Percentiles rank a stretch among this genome's conserved stretches.
Conservation (phyloP, 2,329 filamentous ascomycete genomes). For the Pseudogymnoascus sp. region DNA sequence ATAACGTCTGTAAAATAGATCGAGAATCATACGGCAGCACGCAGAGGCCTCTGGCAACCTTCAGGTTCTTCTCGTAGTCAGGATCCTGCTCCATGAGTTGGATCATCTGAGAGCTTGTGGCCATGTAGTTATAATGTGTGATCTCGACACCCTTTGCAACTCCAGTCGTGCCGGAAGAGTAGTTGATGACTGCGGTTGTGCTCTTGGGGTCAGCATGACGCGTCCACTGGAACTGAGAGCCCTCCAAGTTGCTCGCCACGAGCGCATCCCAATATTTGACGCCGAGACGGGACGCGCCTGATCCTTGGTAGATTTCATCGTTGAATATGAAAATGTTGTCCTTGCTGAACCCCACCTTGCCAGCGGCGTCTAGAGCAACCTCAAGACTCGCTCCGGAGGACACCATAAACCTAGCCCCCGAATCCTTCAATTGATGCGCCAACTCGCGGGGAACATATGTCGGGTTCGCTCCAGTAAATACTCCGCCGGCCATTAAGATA, state of each 20-base stretch:
- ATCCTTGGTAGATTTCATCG: constrained; percentile 40
- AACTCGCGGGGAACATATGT: constrained; percentile 62
- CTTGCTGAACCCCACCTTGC: constrained; percentile 44
- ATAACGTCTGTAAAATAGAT: constrained; percentile 9
- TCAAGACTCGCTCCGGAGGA: constrained; percentile 52
- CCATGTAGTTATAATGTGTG: constrained; percentile 66
- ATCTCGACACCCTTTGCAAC: constrained; percentile 78
- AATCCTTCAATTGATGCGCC: constrained; percentile 66
- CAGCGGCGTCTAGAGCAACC: constrained; percentile 58
- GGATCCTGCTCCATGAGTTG: constrained; percentile 15
- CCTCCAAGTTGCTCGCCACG: constrained; percentile 43
- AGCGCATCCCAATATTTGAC: constrained; percentile 58
- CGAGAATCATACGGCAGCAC: constrained; percentile 15
- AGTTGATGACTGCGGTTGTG: constrained; percentile 63
- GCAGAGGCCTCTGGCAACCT: constrained; percentile 21
- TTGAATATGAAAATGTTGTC: constrained; percentile 60
- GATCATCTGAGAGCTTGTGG: constrained; percentile 56
- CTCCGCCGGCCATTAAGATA: constrained; percentile 65
- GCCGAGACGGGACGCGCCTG: constrained; percentile 29
- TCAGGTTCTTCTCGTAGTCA: neutral
- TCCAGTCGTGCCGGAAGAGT: constrained; percentile 72
- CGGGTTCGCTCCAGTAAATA: constrained; percentile 72
- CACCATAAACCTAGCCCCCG: constrained; percentile 58
- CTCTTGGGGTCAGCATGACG: constrained; percentile 42
- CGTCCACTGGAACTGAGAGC: constrained; percentile 54